Base-by-base conservation (phyloP, 139 green algal species). In the Spirogloea muscicola region DNA sequence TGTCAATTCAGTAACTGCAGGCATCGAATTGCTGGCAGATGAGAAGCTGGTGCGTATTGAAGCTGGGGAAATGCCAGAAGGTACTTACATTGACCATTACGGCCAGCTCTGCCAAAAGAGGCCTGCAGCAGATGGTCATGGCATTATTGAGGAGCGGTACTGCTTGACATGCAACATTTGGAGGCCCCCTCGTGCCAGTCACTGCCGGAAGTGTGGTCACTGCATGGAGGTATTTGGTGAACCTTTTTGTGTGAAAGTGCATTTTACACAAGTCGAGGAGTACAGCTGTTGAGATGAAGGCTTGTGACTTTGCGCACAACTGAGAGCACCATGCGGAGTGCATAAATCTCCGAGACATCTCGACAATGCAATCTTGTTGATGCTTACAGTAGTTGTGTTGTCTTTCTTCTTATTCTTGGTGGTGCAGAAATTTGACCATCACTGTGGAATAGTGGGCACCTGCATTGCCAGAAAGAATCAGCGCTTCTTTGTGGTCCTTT, bases 151-250 rank as follows among this genome's bases (percentile, higher is more conserved):
- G 39, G 72, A 82, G 58, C 66, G 55, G 0, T 93, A 90, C 77
- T 94, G 89, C 82, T 40, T 3, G 29, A 90, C 84, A 0, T 94
- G 89, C 67, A 66, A 90, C 57, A 86, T 94, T 31, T 94, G 88
- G 88, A 42, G 88, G 2, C 85, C 86, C 7, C 76, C 82, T 1
- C 41, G 87, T 0, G 80, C 68, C 0, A 80, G 84, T 58, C 88
- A 94, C 70, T 94, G 89, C 82, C 78, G 37, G 25, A 46, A 43
- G 3, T 94, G 89, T 71, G 82, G 80, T 39, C 77, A 69, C 31
- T 94, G 89, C 85, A 88, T 94, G 77, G 82, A 87, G 64, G 68
- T 87, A n/a, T n/a, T n/a, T n/a, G 21, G 1, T 2, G 27, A 1
- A 1, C 49, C 3, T 61, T 3, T 58, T 33, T 13, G 44, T 52